These are phyloP conservation scores for Xylariaceae sp. DNA, from an alignment of 2,329 filamentous ascomycete species.

Conservation along the genomic window DNA sequence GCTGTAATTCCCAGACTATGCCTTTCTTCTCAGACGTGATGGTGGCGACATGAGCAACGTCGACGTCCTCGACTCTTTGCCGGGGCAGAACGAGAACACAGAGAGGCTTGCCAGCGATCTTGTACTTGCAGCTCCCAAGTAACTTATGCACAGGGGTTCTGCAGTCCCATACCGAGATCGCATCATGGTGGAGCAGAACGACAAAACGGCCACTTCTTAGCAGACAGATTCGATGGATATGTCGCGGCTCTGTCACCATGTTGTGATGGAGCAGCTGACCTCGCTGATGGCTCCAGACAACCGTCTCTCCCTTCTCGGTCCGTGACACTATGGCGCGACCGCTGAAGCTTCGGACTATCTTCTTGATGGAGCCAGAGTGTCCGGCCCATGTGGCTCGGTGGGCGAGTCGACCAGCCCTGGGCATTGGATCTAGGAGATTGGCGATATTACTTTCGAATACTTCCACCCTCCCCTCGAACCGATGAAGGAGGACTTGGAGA, in stretches of 20 bases:
- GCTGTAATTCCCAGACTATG: conserved; percentile 70
- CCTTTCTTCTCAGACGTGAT: conserved; percentile 74
- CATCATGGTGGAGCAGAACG: conserved; percentile 68
- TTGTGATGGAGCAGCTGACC: conserved; percentile 61
- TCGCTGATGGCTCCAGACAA: conserved; percentile 71
- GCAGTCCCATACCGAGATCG: conserved; percentile 76
- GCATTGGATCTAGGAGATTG: conserved; percentile 69
- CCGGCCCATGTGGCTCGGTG: conserved; percentile 72
- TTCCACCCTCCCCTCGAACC: conserved; percentile 78
- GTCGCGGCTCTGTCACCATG: conserved; percentile 58
- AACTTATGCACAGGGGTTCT: conserved; percentile 52
- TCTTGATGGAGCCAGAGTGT: conserved; percentile 73
- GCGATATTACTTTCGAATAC: conserved; percentile 76
- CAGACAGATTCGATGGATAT: conserved; percentile 76
- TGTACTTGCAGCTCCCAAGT: conserved; percentile 54
- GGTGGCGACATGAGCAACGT: conserved; percentile 68
- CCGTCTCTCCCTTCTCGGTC: conserved; percentile 70
- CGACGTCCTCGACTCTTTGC: conserved; percentile 49
- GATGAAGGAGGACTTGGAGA: conserved; percentile 71
- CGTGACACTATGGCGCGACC: conserved; percentile 76
- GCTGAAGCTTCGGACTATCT: conserved; percentile 79
- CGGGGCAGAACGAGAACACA: conserved; percentile 72
- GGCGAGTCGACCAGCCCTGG: conserved; percentile 54
- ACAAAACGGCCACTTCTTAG: conserved; percentile 73
- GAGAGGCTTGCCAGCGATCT: conserved; percentile 63